A percentile compares a stretch with the other conserved stretches of the same genome.
phyloP scores from a whole-genome alignment of 306 rosid genomes.

The Fragaria iinumae region DNA sequence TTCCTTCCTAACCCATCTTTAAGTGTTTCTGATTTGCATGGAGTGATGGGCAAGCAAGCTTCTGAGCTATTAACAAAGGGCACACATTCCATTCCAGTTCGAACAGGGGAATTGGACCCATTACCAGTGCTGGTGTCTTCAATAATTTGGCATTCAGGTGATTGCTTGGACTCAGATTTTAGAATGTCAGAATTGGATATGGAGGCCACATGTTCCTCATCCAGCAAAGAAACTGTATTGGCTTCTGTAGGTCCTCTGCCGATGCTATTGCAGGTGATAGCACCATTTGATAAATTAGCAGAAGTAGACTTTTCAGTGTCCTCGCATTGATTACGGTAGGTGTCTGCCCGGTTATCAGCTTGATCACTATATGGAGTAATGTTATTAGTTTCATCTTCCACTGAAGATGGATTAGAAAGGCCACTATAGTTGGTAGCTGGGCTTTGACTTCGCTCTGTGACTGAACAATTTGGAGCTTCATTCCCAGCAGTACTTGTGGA shows the following conservation, averaged over 20 bases:
- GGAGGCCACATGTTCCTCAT: constrained; percentile 42
- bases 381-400: constrained; percentile 92
- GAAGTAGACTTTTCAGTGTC: constrained; percentile 42
- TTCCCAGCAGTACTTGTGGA: constrained; percentile 56
- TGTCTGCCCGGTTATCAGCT: constrained; percentile 49
- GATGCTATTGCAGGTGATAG: constrained; percentile 37
- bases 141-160: constrained; percentile 44
- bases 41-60: constrained; percentile 80
- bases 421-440: constrained; percentile 83
- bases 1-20: constrained; percentile 71
- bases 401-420: constrained; percentile 93
- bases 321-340: constrained; percentile 51
- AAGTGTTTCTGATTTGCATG: constrained; percentile 65
- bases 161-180: constrained; percentile 48
- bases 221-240: constrained; percentile 56
- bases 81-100: constrained; percentile 59
- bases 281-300: constrained; percentile 46
- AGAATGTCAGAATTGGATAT: constrained; percentile 43
- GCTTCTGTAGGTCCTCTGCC: constrained; percentile 37
- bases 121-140: constrained; percentile 64
- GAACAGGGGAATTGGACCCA: constrained; percentile 50
- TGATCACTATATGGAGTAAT: constrained; percentile 56
- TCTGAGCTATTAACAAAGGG: constrained; percentile 51
- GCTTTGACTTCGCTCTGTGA: constrained; percentile 79
- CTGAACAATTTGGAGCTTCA: constrained; percentile 55